phyloP scores from a whole-genome alignment of 2,329 filamentous ascomycete species.

The Colletotrichum scovillei region DNA sequence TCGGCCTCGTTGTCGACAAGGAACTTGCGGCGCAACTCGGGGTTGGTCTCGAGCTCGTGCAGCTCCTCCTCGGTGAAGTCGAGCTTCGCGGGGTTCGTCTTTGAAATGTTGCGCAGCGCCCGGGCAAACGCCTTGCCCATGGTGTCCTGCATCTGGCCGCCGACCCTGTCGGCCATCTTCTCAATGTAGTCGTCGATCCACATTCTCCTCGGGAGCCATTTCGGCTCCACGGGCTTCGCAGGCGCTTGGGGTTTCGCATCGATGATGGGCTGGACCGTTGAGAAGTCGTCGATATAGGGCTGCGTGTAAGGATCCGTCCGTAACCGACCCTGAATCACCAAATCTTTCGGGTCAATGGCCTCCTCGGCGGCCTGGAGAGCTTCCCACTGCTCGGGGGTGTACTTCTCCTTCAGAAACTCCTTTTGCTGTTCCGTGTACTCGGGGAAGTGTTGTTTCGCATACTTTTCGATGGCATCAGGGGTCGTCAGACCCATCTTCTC shows the following conservation, averaged over 20 bases:
- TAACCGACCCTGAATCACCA: constrained; percentile 77
- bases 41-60: constrained; percentile 52
- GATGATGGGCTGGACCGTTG: constrained; percentile 79
- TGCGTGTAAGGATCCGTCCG: constrained; percentile 79
- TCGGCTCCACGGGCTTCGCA: constrained; percentile 60
- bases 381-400: constrained; percentile 83
- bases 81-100: constrained; percentile 54
- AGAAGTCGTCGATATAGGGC: constrained; percentile 86
- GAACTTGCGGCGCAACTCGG: constrained; percentile 52
- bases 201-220: constrained; percentile 72
- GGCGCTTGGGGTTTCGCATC: constrained; percentile 72
- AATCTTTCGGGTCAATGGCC: constrained; percentile 78
- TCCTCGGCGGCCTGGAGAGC: constrained; percentile 85
- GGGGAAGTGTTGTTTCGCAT: constrained; percentile 62
- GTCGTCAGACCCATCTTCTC: constrained; percentile 62
- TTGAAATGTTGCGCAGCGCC: constrained; percentile 55
- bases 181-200: constrained; percentile 67
- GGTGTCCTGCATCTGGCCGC: constrained; percentile 55
- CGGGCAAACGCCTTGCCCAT: constrained; percentile 54
- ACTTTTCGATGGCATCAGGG: constrained; percentile 56
- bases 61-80: constrained; percentile 68
- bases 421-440: constrained; percentile 77
- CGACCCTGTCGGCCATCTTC: constrained; percentile 56
- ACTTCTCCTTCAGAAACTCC: constrained; percentile 70
- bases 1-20: constrained; percentile 42